Conservation (phyloP, 768 basidiomycete species). For the Boletus coccyginus region DNA sequence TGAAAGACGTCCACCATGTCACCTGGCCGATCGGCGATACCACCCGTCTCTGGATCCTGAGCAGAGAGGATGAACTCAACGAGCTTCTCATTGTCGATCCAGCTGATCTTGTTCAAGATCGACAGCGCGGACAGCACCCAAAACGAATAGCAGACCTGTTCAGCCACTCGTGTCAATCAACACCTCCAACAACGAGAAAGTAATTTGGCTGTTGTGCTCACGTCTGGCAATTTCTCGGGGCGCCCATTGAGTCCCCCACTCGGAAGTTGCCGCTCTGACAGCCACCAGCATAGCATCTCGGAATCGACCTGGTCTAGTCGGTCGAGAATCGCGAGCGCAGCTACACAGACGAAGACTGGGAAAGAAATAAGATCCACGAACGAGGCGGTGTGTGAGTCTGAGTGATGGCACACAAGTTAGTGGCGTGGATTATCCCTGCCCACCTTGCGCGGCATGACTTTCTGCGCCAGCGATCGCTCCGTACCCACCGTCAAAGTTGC, state of each 20-base stretch:
- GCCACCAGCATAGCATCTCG: conserved; percentile 88
- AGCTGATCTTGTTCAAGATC: conserved; percentile 76
- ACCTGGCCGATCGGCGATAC: conserved; percentile 91
- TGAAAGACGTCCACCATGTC: conserved; percentile 98
- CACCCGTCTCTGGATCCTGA: conserved; percentile 87
- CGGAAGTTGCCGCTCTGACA: conserved; percentile 89
- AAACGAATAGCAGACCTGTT: conserved; percentile 88
- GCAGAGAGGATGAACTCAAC: conserved; percentile 82
- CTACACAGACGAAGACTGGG: conserved; percentile 89
- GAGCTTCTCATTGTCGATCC: conserved; percentile 86
- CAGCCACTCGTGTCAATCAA: neutral
- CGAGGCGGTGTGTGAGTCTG: neutral
- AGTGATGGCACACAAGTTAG: neutral
- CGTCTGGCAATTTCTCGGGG: conserved; percentile 98
- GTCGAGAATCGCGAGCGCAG: conserved; percentile 84
- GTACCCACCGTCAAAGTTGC: conserved; percentile 96
- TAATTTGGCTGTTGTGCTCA: conserved; percentile 37
- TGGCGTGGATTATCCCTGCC: neutral
- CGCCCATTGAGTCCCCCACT: conserved; percentile 94
- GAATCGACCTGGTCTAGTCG: conserved; percentile 74
- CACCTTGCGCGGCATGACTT: conserved; percentile 91
- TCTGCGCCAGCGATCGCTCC: conserved; percentile 83
- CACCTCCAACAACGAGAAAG: neutral
- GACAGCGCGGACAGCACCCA: conserved; percentile 92
- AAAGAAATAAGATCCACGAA: neutral